phyloP scores from a whole-genome alignment of 208 protist species.

The Crithidia fasciculata region DNA sequence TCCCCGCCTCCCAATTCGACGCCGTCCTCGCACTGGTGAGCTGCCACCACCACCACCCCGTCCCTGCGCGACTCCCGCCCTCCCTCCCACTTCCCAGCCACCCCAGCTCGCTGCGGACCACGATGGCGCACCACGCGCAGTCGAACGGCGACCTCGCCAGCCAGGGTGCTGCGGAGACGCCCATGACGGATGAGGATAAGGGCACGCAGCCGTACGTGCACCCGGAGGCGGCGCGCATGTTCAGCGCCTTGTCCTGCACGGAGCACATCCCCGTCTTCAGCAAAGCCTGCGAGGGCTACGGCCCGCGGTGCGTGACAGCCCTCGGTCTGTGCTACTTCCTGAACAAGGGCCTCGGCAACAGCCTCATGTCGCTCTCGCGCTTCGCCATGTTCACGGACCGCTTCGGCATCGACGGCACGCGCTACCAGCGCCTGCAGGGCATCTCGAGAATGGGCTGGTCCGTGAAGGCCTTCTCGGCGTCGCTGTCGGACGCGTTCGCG shows the following conservation, averaged over 20 bases:
- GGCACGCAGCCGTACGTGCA: slow-evolving; percentile 17
- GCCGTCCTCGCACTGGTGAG: no score
- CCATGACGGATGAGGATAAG: no score
- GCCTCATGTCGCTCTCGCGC: slow-evolving; percentile 36
- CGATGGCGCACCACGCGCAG: no score
- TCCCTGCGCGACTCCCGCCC: no score
- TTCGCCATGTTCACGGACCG: slow-evolving; percentile 58
- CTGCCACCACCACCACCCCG: no score
- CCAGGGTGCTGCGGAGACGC: no score
- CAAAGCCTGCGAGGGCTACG: slow-evolving; percentile 37
- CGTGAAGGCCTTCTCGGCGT: slow-evolving; percentile 61
- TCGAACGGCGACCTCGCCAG: no score
- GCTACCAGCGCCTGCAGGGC: slow-evolving; percentile 62
- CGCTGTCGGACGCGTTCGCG: slow-evolving; percentile 55
- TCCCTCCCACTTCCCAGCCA: no score
- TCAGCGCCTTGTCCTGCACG: slow-evolving; percentile 19
- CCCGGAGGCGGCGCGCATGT: slow-evolving; percentile 24
- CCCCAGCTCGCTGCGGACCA: no score
- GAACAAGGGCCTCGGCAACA: slow-evolving; percentile 45
- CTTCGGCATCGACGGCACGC: slow-evolving; percentile 43
- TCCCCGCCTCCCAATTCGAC: no score
- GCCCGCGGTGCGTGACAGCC: slow-evolving; percentile 32
- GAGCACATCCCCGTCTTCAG: slow-evolving; percentile 53
- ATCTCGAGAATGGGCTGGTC: slow-evolving; percentile 65
- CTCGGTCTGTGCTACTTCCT: slow-evolving; percentile 56